Base-by-base conservation (phyloP, 2,329 filamentous ascomycete genomes). In the Fusarium heterosporum region DNA sequence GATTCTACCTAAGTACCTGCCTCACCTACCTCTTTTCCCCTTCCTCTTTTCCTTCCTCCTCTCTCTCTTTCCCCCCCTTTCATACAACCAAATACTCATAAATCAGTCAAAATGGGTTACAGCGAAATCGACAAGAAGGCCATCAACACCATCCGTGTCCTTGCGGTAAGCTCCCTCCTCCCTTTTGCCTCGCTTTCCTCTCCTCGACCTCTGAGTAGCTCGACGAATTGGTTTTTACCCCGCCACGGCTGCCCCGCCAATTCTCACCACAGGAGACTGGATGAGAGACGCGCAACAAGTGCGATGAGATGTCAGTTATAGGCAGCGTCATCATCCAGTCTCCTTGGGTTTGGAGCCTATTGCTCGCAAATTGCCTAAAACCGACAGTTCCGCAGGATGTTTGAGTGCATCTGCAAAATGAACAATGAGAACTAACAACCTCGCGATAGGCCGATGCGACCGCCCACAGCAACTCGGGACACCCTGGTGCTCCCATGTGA, bases 401-500 rank as follows among this genome's bases (percentile, higher is more conserved):
- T n/a, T 25, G 4, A 39, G 42, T 47, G 49, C 59, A 52, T 17
- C 22, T 8, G 17, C 22, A 38, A 17, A 19, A 40, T 12, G 36
- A 53, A 43, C 26, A 57, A 57, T 69, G 63, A 65, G 52, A 57
- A 59, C 74, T 76, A 61, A 77, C 69, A 45, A 64, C 49, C 55
- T 51, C 53, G 50, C 52, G 73, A 64, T 79, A 99, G 96, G 92
- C 93, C 85, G 96, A 99, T 97, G 96, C 95, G 80, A 97, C 94
- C 78, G 90, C 90, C 82, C 87, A 91, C 81, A 93, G 95, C 80
- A 98, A 98, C 89, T 97, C 95, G 71, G 96, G 96, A 79, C 96
- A 99, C 85, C 96, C 96, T 77, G 96, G 96, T 87, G 96, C 96
- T 81, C 96, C 96, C 77, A 99, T 99, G 96, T 87, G 78, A 83